These are phyloP conservation scores for Metschnikowia arizonensis DNA, from an alignment of 805 yeast genomes.

Conservation along the genomic window DNA sequence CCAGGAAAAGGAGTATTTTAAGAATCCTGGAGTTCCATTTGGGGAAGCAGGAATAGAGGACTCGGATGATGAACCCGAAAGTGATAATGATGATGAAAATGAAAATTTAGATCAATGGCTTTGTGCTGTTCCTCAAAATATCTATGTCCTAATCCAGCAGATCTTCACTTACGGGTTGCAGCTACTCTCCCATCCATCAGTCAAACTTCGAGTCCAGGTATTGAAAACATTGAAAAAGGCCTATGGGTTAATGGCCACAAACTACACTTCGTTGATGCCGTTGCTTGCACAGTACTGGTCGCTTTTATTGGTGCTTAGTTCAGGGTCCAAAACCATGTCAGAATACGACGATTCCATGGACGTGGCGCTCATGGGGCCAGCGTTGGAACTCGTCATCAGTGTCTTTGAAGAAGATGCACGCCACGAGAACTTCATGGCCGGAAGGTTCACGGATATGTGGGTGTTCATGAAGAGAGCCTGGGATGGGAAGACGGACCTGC, in stretches of 20 bases:
- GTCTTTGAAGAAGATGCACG: constrained; percentile 29
- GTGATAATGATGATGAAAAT: constrained; percentile 9
- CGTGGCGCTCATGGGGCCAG: constrained; percentile 21
- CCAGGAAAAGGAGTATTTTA: constrained; percentile 36
- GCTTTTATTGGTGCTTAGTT: constrained; percentile 20
- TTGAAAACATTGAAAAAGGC: constrained; percentile 40
- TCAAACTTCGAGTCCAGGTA: constrained; percentile 52
- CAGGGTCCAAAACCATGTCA: constrained; percentile 19
- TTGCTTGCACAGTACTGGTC: constrained; percentile 35
- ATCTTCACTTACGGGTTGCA: constrained; percentile 69
- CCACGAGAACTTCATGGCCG: constrained; percentile 45
- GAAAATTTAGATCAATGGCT: constrained; percentile 43
- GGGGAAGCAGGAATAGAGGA: constrained; percentile 17
- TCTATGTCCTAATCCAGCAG: constrained; percentile 56
- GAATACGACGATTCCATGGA: constrained; percentile 7
- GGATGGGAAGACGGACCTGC: background rate
- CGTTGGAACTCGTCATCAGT: constrained; percentile 26
- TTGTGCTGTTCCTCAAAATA: constrained; percentile 58
- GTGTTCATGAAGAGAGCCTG: constrained; percentile 15
- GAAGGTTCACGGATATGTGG: constrained; percentile 49
- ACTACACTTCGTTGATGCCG: constrained; percentile 31
- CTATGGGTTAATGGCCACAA: constrained; percentile 31
- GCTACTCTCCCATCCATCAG: constrained; percentile 62
- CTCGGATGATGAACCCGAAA: constrained; percentile 27
- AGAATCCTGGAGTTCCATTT: constrained; percentile 35